Percentiles rank a stretch among this genome's conserved stretches.
Conservation (phyloP, 1,139 yeast species). For the Suhomyces ambrosiae region DNA sequence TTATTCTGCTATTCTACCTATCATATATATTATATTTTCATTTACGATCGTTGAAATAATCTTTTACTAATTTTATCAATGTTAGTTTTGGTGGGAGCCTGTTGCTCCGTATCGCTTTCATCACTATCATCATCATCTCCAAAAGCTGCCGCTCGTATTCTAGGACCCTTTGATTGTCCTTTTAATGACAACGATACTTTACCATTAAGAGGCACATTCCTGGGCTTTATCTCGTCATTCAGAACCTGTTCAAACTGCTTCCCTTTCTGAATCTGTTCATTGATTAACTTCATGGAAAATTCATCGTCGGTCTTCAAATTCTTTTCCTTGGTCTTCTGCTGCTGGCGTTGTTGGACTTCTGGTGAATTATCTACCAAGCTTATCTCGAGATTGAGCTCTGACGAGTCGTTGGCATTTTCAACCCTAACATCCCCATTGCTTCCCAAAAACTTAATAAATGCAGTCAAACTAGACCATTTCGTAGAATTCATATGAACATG, state of each 20-base stretch:
- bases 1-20: no score
- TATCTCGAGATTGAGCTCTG: slow-evolving; percentile 42
- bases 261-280: slow-evolving; percentile 57
- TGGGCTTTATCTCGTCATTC: slow-evolving; percentile 8
- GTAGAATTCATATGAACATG: slow-evolving; percentile 94
- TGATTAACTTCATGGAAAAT: slow-evolving; percentile 42
- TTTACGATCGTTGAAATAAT: slow-evolving; percentile 4
- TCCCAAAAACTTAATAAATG: slow-evolving; percentile 68
- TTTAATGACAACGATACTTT: slow-evolving; percentile 11
- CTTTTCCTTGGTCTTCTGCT: slow-evolving; percentile 23
- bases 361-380: slow-evolving; percentile 28
- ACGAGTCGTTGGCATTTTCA: slow-evolving; percentile 41
- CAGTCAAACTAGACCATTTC: slow-evolving; percentile 69
- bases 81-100: background rate
- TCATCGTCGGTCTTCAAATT: slow-evolving; percentile 15
- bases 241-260: slow-evolving; percentile 17
- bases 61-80: slow-evolving; percentile 8
- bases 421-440: slow-evolving; percentile 61
- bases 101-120: slow-evolving; percentile 5
- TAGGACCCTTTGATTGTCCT: slow-evolving; percentile 2
- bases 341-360: slow-evolving; percentile 17
- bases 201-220: background rate
- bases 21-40: no score
- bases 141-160: slow-evolving; percentile 12
- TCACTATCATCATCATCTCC: slow-evolving; percentile 12